Evolutionary conservation across 306 rosid species (phyloP), one percentile per base, ranked within the genome.

Genomic region (Quercus robur): DNA sequence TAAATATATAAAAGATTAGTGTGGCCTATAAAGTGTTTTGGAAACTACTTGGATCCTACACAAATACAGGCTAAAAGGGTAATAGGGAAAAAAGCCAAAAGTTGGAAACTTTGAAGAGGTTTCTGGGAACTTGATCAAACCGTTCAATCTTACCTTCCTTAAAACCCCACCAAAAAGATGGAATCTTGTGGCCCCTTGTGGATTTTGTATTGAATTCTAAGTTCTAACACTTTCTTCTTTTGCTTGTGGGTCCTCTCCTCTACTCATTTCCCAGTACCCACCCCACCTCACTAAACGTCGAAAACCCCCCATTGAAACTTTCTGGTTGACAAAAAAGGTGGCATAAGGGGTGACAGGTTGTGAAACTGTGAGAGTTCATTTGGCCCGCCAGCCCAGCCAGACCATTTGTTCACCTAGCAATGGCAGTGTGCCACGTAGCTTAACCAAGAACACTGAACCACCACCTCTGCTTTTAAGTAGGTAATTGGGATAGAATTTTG

Each of bases 231-330:
- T 67, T 70, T 70, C 75, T 83, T 74, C 84, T 67, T 73, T 75
- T 21, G 62, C 73, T 75, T 25, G 91, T 86, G 96, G 95, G 95
- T 44, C 35, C 71, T 44, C 35, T 76, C 92, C 83, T 66, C 56
- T 11, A 20, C 56, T 64, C 74, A 78, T 82, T 81, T 2, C 12
- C 51, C 51, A 44, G 10, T 83, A 76, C 35, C 86, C 82, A 58
- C 88, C 88, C 76, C 90, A 74, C 63, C 85, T 84, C 78, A 77
- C 92, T 83, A 90, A 73, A 86, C 85, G 88, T 85, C 87, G 90
- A 87, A 78, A 5, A 1, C 2, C 73, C 69, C 81, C 85, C 88
- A 86, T 68, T 67, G 66, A 66, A 68, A 17, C 73, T 80, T 89
- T 81, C 75, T 77, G 90, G 84, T 78, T 83, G 88, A 91, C 71